These are phyloP conservation scores for Podospora appendiculata DNA, from an alignment of 495 filamentous ascomycete species.

Conservation along the genomic window DNA sequence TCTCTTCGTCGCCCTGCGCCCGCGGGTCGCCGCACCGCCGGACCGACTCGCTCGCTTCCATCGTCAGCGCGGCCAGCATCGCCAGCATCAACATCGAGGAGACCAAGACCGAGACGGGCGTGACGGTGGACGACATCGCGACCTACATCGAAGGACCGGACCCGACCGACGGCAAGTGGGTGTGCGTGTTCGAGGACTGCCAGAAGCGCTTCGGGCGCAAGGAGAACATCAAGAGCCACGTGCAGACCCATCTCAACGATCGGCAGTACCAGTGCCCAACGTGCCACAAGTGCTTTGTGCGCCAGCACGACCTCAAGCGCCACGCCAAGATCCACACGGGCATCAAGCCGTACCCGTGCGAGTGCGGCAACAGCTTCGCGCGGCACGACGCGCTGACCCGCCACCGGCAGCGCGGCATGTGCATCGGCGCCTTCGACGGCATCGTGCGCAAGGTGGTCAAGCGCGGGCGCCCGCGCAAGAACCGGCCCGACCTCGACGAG, in stretches of 20 bases:
- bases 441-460: conserved; percentile 55
- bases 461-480: conserved; percentile 41
- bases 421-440: conserved; percentile 82
- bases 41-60: conserved; percentile 40
- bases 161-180: conserved; percentile 68
- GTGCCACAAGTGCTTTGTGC: conserved; percentile 90
- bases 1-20: conserved; percentile 15
- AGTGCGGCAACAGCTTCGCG: conserved; percentile 85
- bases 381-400: conserved; percentile 91
- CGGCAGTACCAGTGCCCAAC: conserved; percentile 83
- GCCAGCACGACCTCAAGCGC: conserved; percentile 92
- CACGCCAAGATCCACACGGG: conserved; percentile 95
- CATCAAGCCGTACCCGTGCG: conserved; percentile 84
- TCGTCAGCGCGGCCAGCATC: conserved; percentile 45
- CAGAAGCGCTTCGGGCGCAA: conserved; percentile 81
- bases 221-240: conserved; percentile 96
- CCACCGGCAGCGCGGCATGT: conserved; percentile 91
- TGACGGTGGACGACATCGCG: conserved; percentile 80
- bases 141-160: conserved; percentile 77
- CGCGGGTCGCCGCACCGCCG: conserved; percentile 35
- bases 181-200: conserved; percentile 75
- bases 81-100: conserved; percentile 50
- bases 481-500: conserved; percentile 49
- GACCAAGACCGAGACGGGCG: conserved; percentile 58
- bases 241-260: conserved; percentile 95